phyloP scores from a whole-genome alignment of 805 yeast genomes.

The Yamadazyma sp. region DNA sequence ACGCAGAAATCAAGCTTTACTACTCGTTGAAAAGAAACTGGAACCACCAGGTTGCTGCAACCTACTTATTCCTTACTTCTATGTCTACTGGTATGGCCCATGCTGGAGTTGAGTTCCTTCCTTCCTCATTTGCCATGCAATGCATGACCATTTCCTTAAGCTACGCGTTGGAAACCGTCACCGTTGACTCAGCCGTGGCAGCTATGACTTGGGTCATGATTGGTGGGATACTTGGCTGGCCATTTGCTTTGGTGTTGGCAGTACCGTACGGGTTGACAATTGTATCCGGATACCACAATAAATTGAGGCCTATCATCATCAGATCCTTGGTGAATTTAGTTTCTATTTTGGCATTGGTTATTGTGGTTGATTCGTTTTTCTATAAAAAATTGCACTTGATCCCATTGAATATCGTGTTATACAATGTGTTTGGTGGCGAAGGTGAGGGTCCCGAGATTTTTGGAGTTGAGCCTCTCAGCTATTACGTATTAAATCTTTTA shows the following conservation, averaged over 20 bases:
- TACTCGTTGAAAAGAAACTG: slow-evolving; percentile 34
- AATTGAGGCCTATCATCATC: slow-evolving; percentile 3
- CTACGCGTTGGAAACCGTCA: slow-evolving; percentile 25
- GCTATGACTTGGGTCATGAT: slow-evolving; percentile 47
- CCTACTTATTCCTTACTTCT: slow-evolving; percentile 63
- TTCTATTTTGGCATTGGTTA: slow-evolving; percentile 22
- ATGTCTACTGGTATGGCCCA: slow-evolving; percentile 83
- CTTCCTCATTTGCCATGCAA: slow-evolving; percentile 70
- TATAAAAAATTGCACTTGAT: slow-evolving; percentile 65
- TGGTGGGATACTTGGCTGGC: slow-evolving; percentile 92
- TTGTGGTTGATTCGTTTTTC: slow-evolving; percentile 56
- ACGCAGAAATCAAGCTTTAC: slow-evolving; percentile 55
- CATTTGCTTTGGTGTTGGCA: slow-evolving; percentile 69
- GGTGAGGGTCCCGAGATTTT: slow-evolving; percentile 86
- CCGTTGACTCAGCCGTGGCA: slow-evolving; percentile 14
- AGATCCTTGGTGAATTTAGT: slow-evolving; percentile 17
- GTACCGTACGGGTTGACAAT: slow-evolving; percentile 54
- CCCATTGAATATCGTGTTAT: slow-evolving; percentile 77
- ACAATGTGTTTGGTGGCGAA: slow-evolving; percentile 72
- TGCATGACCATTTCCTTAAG: slow-evolving; percentile 47
- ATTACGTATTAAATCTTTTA: slow-evolving; percentile 65
- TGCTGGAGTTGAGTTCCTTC: slow-evolving; percentile 82
- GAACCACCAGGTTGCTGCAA: slow-evolving; percentile 46
- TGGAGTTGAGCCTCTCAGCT: slow-evolving; percentile 78
- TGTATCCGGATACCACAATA: background rate